A percentile compares a stretch with the other conserved stretches of the same genome.
Evolutionary conservation across 495 filamentous ascomycete species (phyloP).

Genomic region (Aeminium ludgeri): DNA sequence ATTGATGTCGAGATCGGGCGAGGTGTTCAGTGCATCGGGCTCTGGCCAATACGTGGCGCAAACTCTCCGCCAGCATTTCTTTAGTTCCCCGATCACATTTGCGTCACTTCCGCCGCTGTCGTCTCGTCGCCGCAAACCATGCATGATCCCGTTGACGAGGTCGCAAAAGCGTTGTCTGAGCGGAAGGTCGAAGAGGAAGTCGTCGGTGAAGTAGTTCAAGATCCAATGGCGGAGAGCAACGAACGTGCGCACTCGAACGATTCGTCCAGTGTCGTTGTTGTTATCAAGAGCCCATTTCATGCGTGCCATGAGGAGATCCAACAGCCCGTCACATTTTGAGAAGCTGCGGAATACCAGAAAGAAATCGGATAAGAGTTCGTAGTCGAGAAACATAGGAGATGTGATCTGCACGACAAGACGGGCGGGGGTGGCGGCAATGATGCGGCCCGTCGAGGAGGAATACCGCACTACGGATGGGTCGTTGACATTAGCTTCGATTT

Average conservation of each 20-base stretch:
- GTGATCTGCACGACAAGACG: constrained; percentile 96
- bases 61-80: constrained; percentile 91
- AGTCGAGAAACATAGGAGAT: constrained; percentile 87
- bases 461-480: constrained; percentile 75
- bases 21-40: constrained; percentile 27
- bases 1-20: constrained; percentile 47
- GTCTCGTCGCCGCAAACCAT: constrained; percentile 37
- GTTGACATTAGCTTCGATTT: constrained; percentile 53
- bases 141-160: constrained; percentile 59
- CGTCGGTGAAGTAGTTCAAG: constrained; percentile 91
- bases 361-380: constrained; percentile 94
- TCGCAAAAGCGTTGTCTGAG: constrained; percentile 68
- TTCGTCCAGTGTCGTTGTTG: constrained; percentile 66
- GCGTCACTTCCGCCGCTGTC: constrained; percentile 55
- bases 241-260: constrained; percentile 89
- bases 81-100: constrained; percentile 84
- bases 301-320: constrained; percentile 67
- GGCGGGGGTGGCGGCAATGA: constrained; percentile 78
- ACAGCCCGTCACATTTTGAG: constrained; percentile 54
- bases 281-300: constrained; percentile 74
- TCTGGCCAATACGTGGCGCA: constrained; percentile 78
- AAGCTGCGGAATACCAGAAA: constrained; percentile 90
- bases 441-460: constrained; percentile 48
- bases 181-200: constrained; percentile 72
- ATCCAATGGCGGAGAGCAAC: constrained; percentile 97